phyloP scores from a whole-genome alignment of 345 rosid genomes.

The Mangifera indica region DNA sequence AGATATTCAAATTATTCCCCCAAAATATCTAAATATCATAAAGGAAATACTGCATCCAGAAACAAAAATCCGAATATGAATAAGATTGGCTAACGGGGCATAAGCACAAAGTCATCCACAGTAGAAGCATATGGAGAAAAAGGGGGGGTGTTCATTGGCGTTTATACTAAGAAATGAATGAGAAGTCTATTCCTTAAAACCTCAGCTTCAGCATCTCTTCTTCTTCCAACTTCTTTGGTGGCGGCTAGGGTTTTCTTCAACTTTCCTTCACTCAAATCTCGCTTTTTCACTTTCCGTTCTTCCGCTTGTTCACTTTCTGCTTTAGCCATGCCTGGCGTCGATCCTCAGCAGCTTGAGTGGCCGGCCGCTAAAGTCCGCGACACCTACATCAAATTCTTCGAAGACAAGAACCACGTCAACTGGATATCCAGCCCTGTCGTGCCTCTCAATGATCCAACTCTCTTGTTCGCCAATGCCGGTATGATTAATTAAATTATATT shows the following conservation, averaged over 20 bases:
- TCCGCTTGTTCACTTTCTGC: neutral
- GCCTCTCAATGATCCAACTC: constrained; percentile 88
- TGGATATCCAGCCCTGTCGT: constrained; percentile 97
- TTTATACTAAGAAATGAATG: constrained; percentile 1
- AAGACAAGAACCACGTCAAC: constrained; percentile 56
- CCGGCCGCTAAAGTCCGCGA: constrained; percentile 71
- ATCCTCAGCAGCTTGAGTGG: constrained; percentile 41
- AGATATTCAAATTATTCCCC: no score
- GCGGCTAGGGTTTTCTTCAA: neutral
- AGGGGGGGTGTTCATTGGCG: no score
- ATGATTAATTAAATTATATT: neutral
- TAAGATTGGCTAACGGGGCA: no score
- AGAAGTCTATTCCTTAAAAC: constrained; percentile 2
- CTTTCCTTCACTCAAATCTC: neutral
- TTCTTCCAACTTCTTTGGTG: constrained; percentile 7
- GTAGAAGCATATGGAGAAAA: no score
- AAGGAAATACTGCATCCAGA: no score
- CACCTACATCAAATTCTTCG: constrained; percentile 69
- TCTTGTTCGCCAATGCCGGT: constrained; percentile 95
- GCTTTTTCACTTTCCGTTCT: neutral
- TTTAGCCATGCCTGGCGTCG: neutral
- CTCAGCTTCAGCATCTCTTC: neutral
- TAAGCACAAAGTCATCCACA: no score
- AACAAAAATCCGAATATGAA: no score
- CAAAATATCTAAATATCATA: no score